Evolutionary conservation across 805 yeast genomes (phyloP).

Genomic region (Gaillardinia entomophila): DNA sequence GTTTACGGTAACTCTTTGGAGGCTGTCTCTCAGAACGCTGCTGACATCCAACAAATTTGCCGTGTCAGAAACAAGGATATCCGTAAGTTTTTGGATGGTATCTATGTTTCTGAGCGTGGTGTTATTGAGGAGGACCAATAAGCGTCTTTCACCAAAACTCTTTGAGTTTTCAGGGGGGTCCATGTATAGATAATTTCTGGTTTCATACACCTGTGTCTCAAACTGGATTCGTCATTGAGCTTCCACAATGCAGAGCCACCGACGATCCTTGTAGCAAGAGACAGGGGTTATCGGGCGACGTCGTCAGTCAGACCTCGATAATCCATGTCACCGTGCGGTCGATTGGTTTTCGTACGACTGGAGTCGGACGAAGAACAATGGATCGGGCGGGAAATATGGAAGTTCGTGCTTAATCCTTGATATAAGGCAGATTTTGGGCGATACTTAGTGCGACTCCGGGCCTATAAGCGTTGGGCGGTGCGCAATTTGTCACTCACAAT

Average conservation of each 20-base stretch:
- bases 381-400: too few relatives aligned
- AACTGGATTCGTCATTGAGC: not conserved
- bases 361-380: too few relatives aligned
- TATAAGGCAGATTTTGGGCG: too few relatives aligned
- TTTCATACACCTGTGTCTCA: not conserved
- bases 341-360: too few relatives aligned
- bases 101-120: constrained; percentile 96
- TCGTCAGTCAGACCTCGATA: too few relatives aligned
- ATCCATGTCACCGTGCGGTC: too few relatives aligned
- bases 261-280: not conserved
- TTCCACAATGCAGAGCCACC: not conserved
- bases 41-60: constrained; percentile 96
- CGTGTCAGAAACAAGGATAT: constrained; percentile 99
- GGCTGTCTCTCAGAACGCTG: constrained; percentile 97
- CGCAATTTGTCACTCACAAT: too few relatives aligned
- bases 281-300: too few relatives aligned
- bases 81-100: constrained; percentile 99
- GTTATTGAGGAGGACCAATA: constrained; percentile 63
- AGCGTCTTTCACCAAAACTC: constrained; percentile 10
- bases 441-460: too few relatives aligned
- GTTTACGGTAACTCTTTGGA: constrained; percentile 94
- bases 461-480: too few relatives aligned
- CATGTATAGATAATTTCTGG: not conserved
- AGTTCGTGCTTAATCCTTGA: too few relatives aligned
- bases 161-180: not conserved